A percentile compares a stretch with the other conserved stretches of the same genome.
Conservation (phyloP, 805 yeast species). For the Candida boleticola region DNA sequence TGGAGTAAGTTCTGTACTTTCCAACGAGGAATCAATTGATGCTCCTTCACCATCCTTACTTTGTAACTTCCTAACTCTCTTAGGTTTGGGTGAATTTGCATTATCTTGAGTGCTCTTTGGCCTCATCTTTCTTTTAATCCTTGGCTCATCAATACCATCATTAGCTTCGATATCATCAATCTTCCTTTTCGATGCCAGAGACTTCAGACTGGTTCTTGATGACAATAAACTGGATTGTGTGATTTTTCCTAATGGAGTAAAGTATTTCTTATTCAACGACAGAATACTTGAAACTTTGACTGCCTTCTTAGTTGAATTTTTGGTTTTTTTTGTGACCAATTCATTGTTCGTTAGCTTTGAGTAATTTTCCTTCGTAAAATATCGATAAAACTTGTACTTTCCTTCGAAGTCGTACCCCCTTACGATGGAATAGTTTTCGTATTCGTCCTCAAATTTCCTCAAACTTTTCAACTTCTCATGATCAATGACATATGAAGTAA, state of each 20-base stretch:
- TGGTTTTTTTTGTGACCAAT: slow-evolving; percentile 2
- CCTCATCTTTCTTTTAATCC: slow-evolving; percentile 2
- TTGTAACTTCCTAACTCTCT: neutral
- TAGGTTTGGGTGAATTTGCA: neutral
- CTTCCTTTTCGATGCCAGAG: slow-evolving; percentile 2
- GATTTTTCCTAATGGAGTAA: slow-evolving; percentile 22
- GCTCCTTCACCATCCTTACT: no score
- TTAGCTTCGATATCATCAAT: neutral
- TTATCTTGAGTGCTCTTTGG: neutral
- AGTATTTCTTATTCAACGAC: slow-evolving; percentile 16
- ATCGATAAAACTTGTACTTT: slow-evolving; percentile 67
- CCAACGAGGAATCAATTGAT: neutral
- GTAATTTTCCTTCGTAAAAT: slow-evolving; percentile 27
- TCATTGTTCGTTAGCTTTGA: neutral
- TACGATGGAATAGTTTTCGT: slow-evolving; percentile 37
- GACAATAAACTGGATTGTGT: slow-evolving; percentile 19
- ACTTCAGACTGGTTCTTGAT: slow-evolving; percentile 1
- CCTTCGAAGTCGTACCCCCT: slow-evolving; percentile 74
- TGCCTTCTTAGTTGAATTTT: slow-evolving; percentile 5
- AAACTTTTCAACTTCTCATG: slow-evolving; percentile 22
- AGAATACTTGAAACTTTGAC: slow-evolving; percentile 6
- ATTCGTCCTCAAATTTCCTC: slow-evolving; percentile 26
- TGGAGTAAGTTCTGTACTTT: no score
- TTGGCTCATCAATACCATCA: neutral
- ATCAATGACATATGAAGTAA: slow-evolving; percentile 39